Conservation (phyloP, 208 protist species). For the Leptomonas pyrrhocoris region DNA sequence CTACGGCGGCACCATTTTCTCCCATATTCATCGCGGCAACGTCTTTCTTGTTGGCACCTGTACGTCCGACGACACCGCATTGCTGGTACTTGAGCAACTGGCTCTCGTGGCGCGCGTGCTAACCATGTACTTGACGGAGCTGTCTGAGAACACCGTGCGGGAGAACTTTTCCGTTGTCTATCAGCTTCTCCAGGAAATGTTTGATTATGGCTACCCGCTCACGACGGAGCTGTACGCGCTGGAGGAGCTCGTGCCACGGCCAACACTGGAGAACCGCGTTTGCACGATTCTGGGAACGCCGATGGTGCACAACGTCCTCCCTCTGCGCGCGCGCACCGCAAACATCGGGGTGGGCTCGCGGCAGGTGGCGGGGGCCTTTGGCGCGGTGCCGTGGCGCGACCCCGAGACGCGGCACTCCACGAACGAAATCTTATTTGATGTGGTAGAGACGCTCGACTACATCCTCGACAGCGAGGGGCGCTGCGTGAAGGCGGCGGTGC, state of each 20-base stretch:
- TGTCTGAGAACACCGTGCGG: conserved; percentile 79
- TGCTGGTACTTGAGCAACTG: conserved; percentile 84
- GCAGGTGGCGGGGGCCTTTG: conserved; percentile 11
- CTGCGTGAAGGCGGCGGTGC: conserved; percentile 60
- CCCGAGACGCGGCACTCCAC: conserved; percentile 61
- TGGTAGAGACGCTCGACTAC: conserved; percentile 87
- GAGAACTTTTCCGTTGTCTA: conserved; percentile 93
- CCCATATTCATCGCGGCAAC: conserved; percentile 72
- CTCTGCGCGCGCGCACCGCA: conserved; percentile 11
- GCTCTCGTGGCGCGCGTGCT: conserved; percentile 64
- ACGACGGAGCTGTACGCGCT: conserved; percentile 84
- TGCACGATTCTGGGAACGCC: conserved; percentile 68
- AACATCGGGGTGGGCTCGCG: conserved; percentile 29
- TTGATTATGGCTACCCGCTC: conserved; percentile 93
- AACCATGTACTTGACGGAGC: conserved; percentile 73
- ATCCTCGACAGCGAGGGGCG: conserved; percentile 82
- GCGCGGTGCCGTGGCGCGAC: conserved; percentile 82
- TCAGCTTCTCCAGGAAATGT: conserved; percentile 91
- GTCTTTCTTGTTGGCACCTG: conserved; percentile 76
- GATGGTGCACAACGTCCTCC: conserved; percentile 34
- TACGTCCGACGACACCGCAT: conserved; percentile 65
- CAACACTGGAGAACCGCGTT: conserved; percentile 84
- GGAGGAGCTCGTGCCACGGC: conserved; percentile 87
- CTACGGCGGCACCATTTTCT: conserved; percentile 67
- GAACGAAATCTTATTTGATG: conserved; percentile 94